Conservation (phyloP, 179 eudicot genomes). For the Drosera spatulata region DNA sequence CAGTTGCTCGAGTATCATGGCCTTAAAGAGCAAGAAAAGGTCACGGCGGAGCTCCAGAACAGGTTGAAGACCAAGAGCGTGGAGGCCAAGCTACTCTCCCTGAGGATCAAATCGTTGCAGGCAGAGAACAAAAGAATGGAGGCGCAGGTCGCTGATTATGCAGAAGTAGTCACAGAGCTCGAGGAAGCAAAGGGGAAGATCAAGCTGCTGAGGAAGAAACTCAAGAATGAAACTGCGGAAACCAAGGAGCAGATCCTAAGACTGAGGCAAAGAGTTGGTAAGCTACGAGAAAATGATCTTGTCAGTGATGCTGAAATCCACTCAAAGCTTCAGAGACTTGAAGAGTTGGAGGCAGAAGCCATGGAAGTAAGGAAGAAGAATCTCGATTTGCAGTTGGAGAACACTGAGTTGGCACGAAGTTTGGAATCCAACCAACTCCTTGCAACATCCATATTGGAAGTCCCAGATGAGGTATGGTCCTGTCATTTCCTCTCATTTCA, state of each 20-base stretch:
- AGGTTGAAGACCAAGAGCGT: conserved; percentile 46
- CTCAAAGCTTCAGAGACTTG: conserved; percentile 20
- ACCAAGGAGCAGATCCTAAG: conserved; percentile 56
- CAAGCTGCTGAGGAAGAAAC: conserved; percentile 48
- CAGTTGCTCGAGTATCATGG: conserved; percentile 82
- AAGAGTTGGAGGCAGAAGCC: conserved; percentile 52
- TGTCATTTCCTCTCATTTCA: not conserved
- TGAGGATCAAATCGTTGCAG: conserved; percentile 55
- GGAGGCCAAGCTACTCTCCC: conserved; percentile 47
- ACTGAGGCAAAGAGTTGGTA: conserved; percentile 53
- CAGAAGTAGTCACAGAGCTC: conserved; percentile 52
- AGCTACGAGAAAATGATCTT: conserved; percentile 35
- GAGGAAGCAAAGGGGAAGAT: conserved; percentile 65
- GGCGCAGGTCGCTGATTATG: conserved; percentile 49
- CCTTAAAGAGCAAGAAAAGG: conserved; percentile 72
- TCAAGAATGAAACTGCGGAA: conserved; percentile 48
- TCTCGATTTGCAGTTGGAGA: conserved; percentile 38
- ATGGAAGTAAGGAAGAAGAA: conserved; percentile 48
- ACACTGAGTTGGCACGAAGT: conserved; percentile 48
- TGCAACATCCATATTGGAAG: conserved; percentile 54
- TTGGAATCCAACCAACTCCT: conserved; percentile 55
- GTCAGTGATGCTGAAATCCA: conserved; percentile 16
- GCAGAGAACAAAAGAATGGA: conserved; percentile 53
- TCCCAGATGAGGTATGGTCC: conserved; percentile 38
- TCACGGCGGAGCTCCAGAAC: conserved; percentile 58